These are phyloP conservation scores for Trichodelitschia bisporula DNA, from an alignment of 495 filamentous ascomycete genomes.

Conservation along the genomic window DNA sequence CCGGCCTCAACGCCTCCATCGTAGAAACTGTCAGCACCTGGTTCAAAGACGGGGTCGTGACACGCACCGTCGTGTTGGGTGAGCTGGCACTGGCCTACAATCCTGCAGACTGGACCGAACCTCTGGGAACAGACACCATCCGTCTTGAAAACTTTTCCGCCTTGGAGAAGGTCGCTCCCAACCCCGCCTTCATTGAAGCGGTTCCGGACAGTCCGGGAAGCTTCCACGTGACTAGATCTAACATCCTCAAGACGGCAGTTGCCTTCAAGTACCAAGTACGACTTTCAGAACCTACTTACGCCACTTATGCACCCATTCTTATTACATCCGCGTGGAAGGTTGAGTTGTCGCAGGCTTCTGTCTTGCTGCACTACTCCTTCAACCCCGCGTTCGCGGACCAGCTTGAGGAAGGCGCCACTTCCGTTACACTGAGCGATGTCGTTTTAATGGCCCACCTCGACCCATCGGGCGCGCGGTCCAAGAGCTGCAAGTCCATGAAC, in stretches of 20 bases:
- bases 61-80: constrained; percentile 52
- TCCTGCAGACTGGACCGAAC: constrained; percentile 22
- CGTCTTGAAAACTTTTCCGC: constrained; percentile 72
- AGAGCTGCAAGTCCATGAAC: constrained; percentile 44
- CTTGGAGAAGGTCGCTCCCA: constrained; percentile 88
- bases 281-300: constrained; percentile 33
- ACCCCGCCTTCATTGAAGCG: constrained; percentile 65
- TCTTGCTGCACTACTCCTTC: constrained; percentile 65
- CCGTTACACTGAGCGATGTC: constrained; percentile 52
- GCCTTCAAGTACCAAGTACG: constrained; percentile 96
- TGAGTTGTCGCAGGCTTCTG: constrained; percentile 55
- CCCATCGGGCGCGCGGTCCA: constrained; percentile 24
- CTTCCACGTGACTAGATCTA: constrained; percentile 43
- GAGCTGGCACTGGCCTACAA: constrained; percentile 83
- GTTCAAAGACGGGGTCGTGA: constrained; percentile 49
- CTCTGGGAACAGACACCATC: constrained; percentile 37
- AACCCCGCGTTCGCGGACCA: constrained; percentile 38
- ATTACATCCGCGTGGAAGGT: constrained; percentile 65
- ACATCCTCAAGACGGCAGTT: constrained; percentile 45
- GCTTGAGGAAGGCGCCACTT: constrained; percentile 11
- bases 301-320: constrained; percentile 50
- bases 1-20: constrained; percentile 72
- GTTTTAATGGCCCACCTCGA: constrained; percentile 64
- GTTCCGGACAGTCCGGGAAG: constrained; percentile 49
- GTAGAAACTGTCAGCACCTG: constrained; percentile 75